These are phyloP conservation scores for Epichloe amarillans DNA, from an alignment of 2,329 filamentous ascomycete species.

Conservation along the genomic window DNA sequence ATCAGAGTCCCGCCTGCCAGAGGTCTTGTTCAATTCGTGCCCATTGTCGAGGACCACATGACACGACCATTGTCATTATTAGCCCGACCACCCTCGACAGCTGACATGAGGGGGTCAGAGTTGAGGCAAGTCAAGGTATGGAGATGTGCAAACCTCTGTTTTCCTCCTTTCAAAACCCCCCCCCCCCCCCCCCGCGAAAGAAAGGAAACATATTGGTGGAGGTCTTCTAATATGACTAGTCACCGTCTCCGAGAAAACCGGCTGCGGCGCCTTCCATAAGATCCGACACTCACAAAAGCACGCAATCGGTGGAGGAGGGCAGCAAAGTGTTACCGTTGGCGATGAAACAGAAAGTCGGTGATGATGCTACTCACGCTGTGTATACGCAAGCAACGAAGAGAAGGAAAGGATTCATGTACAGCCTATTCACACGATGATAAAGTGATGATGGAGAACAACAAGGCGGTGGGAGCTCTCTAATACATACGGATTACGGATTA, in stretches of 20 bases:
- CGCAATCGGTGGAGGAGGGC: neutral
- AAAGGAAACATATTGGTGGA: neutral
- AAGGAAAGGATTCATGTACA: conserved; percentile 9
- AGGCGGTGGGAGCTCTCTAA: neutral
- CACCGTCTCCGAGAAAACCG: neutral
- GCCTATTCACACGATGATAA: conserved; percentile 6
- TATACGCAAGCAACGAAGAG: conserved; percentile 1
- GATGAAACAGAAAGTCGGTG: neutral
- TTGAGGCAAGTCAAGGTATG: neutral
- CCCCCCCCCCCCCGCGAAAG: too few species aligned
- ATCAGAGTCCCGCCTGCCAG: conserved; percentile 52
- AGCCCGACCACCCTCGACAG: neutral
- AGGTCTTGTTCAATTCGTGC: conserved; percentile 60
- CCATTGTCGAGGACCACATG: conserved; percentile 57
- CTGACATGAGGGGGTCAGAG: neutral
- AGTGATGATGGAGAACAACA: too few species aligned
- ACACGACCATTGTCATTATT: conserved; percentile 28
- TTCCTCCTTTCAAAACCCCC: neutral
- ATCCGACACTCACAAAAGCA: neutral
- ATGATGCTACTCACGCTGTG: neutral
- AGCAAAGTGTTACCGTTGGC: neutral
- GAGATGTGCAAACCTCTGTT: neutral
- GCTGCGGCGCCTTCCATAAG: neutral
- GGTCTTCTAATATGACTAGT: neutral
- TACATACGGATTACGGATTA: too few species aligned